phyloP scores from a whole-genome alignment of 305 asterid genomes.

The Solanum hybrid region DNA sequence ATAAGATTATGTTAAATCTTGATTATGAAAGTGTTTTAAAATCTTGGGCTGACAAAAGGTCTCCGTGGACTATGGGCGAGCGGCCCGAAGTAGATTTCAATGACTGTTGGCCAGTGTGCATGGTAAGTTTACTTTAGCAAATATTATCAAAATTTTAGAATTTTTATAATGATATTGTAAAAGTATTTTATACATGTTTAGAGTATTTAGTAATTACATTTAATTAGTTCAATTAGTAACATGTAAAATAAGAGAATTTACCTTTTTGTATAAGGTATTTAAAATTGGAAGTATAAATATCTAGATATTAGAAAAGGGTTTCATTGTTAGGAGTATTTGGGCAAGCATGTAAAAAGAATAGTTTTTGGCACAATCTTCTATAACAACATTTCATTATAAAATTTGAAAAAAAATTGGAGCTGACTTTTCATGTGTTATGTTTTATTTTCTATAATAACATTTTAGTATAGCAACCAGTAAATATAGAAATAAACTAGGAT shows the following conservation, averaged over 20 bases:
- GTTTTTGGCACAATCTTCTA: background rate
- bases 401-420: background rate
- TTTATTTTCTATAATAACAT: background rate
- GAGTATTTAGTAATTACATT: background rate
- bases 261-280: background rate
- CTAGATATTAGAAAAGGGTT: background rate
- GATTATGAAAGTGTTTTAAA: slow-evolving; percentile 33
- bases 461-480: background rate
- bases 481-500: background rate
- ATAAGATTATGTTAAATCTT: slow-evolving; percentile 37
- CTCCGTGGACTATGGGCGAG: slow-evolving; percentile 49
- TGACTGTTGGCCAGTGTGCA: slow-evolving; percentile 51
- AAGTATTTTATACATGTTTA: background rate
- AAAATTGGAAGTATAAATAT: background rate
- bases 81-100: slow-evolving; percentile 37
- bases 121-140: slow-evolving; percentile 25
- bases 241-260: background rate
- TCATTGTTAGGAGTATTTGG: background rate
- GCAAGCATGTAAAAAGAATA: background rate
- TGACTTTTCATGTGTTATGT: background rate
- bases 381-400: background rate
- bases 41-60: slow-evolving; percentile 39
- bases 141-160: background rate
- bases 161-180: background rate
- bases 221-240: background rate